phyloP scores from a whole-genome alignment of 2,329 filamentous ascomycete genomes.

The Neocucurbitaria cava region DNA sequence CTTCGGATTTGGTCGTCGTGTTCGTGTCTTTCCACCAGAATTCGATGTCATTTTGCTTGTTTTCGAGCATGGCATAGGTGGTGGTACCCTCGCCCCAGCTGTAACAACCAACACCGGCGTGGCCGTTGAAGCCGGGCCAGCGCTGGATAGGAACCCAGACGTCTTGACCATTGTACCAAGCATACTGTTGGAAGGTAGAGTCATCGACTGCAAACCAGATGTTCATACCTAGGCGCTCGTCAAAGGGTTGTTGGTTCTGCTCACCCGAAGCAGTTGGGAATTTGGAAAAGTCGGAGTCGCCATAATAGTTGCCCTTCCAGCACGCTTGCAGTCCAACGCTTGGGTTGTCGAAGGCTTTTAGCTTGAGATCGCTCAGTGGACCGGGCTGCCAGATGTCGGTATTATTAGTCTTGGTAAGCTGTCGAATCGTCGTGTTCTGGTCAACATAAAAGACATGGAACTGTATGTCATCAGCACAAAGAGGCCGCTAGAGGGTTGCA shows the following conservation, averaged over 20 bases:
- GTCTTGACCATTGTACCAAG: slow-evolving; percentile 49
- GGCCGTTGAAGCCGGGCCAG: slow-evolving; percentile 51
- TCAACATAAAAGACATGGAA: slow-evolving; percentile 54
- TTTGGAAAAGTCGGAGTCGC: slow-evolving; percentile 48
- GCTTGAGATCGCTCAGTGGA: slow-evolving; percentile 71
- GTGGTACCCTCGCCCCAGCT: slow-evolving; percentile 50
- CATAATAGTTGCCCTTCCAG: slow-evolving; percentile 72
- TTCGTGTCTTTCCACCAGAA: slow-evolving; percentile 56
- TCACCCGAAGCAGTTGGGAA: slow-evolving; percentile 41
- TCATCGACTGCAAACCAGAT: slow-evolving; percentile 53
- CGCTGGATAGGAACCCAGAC: slow-evolving; percentile 46
- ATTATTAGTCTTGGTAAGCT: slow-evolving; percentile 49
- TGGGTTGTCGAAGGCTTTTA: slow-evolving; percentile 89
- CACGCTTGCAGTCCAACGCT: slow-evolving; percentile 83
- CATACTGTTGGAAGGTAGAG: slow-evolving; percentile 51
- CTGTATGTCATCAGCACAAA: slow-evolving; percentile 18
- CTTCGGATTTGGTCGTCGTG: slow-evolving; percentile 33
- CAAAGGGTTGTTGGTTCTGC: slow-evolving; percentile 31
- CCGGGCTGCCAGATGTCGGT: slow-evolving; percentile 51
- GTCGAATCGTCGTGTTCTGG: slow-evolving; percentile 47
- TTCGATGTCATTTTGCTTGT: slow-evolving; percentile 48
- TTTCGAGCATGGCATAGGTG: slow-evolving; percentile 54
- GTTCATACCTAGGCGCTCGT: slow-evolving; percentile 49
- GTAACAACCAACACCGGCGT: slow-evolving; percentile 55
- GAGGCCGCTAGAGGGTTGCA: background rate